Base-by-base conservation (phyloP, 805 yeast species). In the Jamesozyma jinghongensis region DNA sequence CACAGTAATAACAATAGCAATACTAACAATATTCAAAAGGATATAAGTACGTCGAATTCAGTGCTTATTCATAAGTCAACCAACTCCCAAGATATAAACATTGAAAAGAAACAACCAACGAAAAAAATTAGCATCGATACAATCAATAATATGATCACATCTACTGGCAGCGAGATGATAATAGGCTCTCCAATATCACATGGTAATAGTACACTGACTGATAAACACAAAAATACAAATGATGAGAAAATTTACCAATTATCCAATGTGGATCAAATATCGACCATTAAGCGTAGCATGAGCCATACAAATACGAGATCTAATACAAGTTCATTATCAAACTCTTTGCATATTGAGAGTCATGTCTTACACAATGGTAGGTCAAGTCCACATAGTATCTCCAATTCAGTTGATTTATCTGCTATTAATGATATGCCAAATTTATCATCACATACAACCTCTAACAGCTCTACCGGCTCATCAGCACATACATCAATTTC, bases 191-290 rank as follows among this genome's bases (percentile, higher is more conserved):
- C 25, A 13, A 34, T 14, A 28, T 13, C 31, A 22, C 14, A 33
- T 19, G 18, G 18, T 16, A 34, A 34, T 14, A 17, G 12, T 25
- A 22, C 20, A n/a, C 3, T 25, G 7, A 16, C 28, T 25, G 30
- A 16, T 22, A 22, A 16, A 7, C 14, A 14, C 14, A 34, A 6
- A 28, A 8, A n/a, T 25, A 25, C 13, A 19, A 19, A 27, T 19
- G 42, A 40, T 4, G 42, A 40, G 35, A 40, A 31, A 34, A 30
- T 40, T 3, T 40, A 40, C 18, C 42, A 35, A 26, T 19, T 40
- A 18, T 34, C 41, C n/a, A 39, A 34, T 34, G 17, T 32, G 16
- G 26, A 34, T 14, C 14, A 19, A 12, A 19, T 17, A 37, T 18
- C 18, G 17, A 22, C 10, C 4, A 37, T 2, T 3, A 26, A 32